These are phyloP conservation scores for Alternaria arbusti DNA, from an alignment of 2,329 filamentous ascomycete genomes.

Conservation along the genomic window DNA sequence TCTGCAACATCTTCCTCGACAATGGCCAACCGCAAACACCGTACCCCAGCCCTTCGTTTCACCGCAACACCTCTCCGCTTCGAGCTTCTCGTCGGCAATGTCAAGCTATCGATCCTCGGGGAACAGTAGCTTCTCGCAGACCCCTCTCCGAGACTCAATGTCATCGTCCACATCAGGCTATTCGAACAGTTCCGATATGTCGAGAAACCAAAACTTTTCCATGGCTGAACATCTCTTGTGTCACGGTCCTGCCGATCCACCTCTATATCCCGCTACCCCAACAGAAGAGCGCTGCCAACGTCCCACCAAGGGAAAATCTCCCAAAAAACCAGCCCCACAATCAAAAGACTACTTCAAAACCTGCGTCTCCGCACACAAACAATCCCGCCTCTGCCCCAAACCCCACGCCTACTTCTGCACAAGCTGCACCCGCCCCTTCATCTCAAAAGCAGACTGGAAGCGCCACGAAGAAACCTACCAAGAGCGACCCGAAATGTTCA, in stretches of 20 bases:
- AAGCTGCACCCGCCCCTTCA: constrained; percentile 64
- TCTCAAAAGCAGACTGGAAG: constrained; percentile 72
- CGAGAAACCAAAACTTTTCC: constrained; percentile 16
- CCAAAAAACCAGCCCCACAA: constrained; percentile 11
- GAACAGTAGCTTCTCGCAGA: constrained; percentile 26
- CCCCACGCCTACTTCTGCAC: constrained; percentile 48
- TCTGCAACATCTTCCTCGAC: constrained; percentile 2
- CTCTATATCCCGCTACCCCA: constrained; percentile 2
- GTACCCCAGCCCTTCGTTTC: constrained; percentile 11
- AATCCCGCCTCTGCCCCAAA: constrained; percentile 26
- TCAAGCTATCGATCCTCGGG: constrained; percentile 24
- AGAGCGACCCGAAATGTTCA: constrained; percentile 69
- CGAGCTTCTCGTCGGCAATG: constrained; percentile 26
- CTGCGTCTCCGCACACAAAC: constrained; percentile 34
- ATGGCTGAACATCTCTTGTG: constrained; percentile 18
- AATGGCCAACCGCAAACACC: constrained; percentile 13
- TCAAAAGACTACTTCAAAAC: constrained; percentile 37
- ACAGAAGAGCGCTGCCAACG: constrained; percentile 2
- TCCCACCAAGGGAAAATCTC: constrained; percentile 5
- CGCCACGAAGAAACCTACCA: constrained; percentile 72
- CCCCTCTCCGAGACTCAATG: constrained; percentile 23
- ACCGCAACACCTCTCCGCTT: constrained; percentile 24
- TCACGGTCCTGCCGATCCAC: background rate
- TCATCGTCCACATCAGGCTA: constrained; percentile 31
- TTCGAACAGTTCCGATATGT: constrained; percentile 23